Evolutionary conservation across 208 protist species (phyloP), one percentile per base, ranked within the genome.

Genomic region (Zelonia costaricensis): DNA sequence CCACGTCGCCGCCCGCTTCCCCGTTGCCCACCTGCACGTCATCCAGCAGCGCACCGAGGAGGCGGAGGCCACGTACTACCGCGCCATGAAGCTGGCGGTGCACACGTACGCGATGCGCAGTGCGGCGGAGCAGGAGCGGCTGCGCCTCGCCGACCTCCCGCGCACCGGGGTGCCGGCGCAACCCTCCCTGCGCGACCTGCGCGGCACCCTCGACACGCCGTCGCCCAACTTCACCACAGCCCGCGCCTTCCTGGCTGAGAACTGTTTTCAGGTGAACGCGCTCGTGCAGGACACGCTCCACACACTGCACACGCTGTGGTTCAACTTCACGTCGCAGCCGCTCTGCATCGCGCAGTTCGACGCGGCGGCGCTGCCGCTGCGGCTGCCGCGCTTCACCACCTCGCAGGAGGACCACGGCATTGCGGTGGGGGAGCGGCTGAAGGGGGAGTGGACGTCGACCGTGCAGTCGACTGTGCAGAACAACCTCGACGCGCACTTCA

Each of bases 381-480:
- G 84, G 63, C 77, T 97, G 30, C 51, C 78, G 8, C 59, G 53
- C 47, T 97, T 97, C 53, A 74, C 77, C 18, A 69, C 91, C 20
- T 28, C 75, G 38, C 86, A 97, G 61, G 57, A 71, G 40, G 69
- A 86, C 36, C 78, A 76, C 51, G 84, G 84, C 30, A 74, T 72
- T 16, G 70, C 47, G n/a, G 73, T 80, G 18, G 74, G 76, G 3
- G 93, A 97, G 61, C 87, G 83, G 43, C 78, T 98, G 33, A 77
- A 80, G 35, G 88, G 88, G 12, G 94, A 98, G 78, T 98, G 94
- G 93, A 88, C 78, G 66, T 82, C 88, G 7, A 97, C 92, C 28
- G 86, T 95, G 54, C 85, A 89, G 40, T 91, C 88, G 7, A 97
- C 91, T 4, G 86, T 98, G 43, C 94, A 97, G 71, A 97, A 97